These are phyloP conservation scores for Venturiaceae sp. DNA, from an alignment of 2,329 filamentous ascomycete genomes.

Conservation along the genomic window DNA sequence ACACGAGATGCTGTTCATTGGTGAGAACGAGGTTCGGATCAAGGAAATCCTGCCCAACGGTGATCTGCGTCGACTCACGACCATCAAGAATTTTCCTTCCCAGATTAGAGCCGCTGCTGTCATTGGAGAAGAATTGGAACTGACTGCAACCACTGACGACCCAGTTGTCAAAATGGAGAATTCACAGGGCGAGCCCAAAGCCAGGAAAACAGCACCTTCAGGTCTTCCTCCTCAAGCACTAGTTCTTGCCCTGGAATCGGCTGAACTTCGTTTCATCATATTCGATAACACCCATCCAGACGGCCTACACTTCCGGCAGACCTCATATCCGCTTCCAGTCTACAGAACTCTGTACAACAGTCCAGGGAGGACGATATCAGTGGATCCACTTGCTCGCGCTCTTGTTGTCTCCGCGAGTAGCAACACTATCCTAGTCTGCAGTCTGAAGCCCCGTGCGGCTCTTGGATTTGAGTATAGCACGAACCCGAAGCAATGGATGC, in stretches of 20 bases:
- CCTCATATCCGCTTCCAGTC: conserved; percentile 48
- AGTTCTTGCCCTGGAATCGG: conserved; percentile 63
- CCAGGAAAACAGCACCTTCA: neutral
- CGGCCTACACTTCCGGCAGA: conserved; percentile 50
- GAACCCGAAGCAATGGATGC: conserved; percentile 38
- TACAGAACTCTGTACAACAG: conserved; percentile 43
- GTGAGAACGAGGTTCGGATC: conserved; percentile 72
- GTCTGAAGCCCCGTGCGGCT: conserved; percentile 48
- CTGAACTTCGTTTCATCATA: conserved; percentile 68
- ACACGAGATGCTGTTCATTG: conserved; percentile 82
- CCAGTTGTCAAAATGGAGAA: conserved; percentile 25
- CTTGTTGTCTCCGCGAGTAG: conserved; percentile 63
- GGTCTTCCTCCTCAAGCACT: conserved; percentile 64
- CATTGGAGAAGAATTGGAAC: conserved; percentile 41
- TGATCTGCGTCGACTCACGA: conserved; percentile 64
- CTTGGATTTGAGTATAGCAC: conserved; percentile 41
- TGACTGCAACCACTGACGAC: neutral
- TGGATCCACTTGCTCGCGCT: conserved; percentile 61
- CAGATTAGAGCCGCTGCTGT: conserved; percentile 72
- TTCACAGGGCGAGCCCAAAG: conserved; percentile 10
- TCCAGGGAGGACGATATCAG: conserved; percentile 57
- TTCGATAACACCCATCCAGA: conserved; percentile 30
- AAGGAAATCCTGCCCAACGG: conserved; percentile 62
- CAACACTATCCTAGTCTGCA: conserved; percentile 60
- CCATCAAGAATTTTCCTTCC: conserved; percentile 68